Base-by-base conservation (phyloP, 345 rosid species). In the Aurinia saxatilis region DNA sequence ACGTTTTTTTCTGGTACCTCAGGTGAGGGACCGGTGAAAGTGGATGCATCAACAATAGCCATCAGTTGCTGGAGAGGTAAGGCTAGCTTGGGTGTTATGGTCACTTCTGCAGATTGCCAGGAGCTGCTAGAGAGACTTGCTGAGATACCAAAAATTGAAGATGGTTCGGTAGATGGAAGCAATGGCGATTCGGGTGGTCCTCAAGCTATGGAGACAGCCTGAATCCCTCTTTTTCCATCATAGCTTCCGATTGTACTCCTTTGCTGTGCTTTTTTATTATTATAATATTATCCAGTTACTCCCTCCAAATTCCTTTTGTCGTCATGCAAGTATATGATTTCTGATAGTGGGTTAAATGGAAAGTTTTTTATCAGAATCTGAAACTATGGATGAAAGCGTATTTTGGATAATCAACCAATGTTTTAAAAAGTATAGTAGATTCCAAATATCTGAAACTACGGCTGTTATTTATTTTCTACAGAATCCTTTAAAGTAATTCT, bases 61-160 rank as follows among this genome's bases (percentile, higher is more conserved):
- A 90, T 95, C 7, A 92, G 97, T 50, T 95, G 99, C 79, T 88
- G 98, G 99, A 88, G 76, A 81, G 98, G 98, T 25, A 76, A 78
- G 70, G 77, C 76, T 18, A 83, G 84, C 67, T 75, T 88, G 78
- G 84, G 80, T 57, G 95, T 88, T 60, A 83, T 95, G 98, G 91
- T 85, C 39, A 81, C 97, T 13, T 85, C 89, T 50, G 71, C 81
- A 0, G 97, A 90, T 68, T 86, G 95, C 75, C 87, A 86, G 65
- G 96, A 87, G 75, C 74, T 88, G 72, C 73, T 87, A 16, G 84
- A 83, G 69, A 85, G 95, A 72, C 84, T 93, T 51, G 59, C 75
- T 8, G 73, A 60, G 25, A 78, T 73, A 71, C 84, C 73, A 14
- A 55, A 72, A 40, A 48, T 47, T 0, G 71, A 78, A 31, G 75